phyloP scores from a whole-genome alignment of 2,329 filamentous ascomycete species.

The Rhynchosporium graminicola region DNA sequence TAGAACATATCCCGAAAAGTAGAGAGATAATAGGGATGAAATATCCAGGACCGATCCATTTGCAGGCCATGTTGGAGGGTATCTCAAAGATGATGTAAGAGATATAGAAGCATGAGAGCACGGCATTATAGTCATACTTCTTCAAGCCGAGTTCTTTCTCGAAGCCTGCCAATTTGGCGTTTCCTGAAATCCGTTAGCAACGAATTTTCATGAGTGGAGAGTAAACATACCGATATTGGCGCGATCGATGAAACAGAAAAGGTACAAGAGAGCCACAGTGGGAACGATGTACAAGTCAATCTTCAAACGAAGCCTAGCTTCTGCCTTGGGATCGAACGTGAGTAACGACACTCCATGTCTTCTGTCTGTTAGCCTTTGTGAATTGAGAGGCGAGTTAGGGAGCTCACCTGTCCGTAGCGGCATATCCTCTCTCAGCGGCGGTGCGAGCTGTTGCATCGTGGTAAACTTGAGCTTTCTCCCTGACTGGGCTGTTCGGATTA shows the following conservation, averaged over 20 bases:
- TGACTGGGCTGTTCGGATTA: constrained; percentile 12
- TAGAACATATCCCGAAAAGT: constrained; percentile 62
- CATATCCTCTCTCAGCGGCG: constrained; percentile 35
- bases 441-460: constrained; percentile 32
- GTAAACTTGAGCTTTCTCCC: constrained; percentile 21
- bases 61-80: constrained; percentile 66
- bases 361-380: background rate
- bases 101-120: constrained; percentile 71
- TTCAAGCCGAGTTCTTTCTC: constrained; percentile 60
- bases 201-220: background rate
- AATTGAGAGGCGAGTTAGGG: background rate
- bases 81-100: constrained; percentile 75
- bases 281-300: constrained; percentile 67
- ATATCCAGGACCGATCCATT: constrained; percentile 71
- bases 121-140: constrained; percentile 67
- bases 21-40: constrained; percentile 65
- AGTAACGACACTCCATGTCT: constrained; percentile 52
- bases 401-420: constrained; percentile 36
- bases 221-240: constrained; percentile 65
- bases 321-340: constrained; percentile 57
- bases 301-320: constrained; percentile 60
- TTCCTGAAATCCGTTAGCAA: constrained; percentile 49
- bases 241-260: constrained; percentile 76
- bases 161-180: constrained; percentile 65
- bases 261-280: constrained; percentile 65